Percentiles rank a stretch among this genome's conserved stretches.
Evolutionary conservation across 176 grass and related monocot genomes (phyloP).

Genomic region (Zoysia pacifica): DNA sequence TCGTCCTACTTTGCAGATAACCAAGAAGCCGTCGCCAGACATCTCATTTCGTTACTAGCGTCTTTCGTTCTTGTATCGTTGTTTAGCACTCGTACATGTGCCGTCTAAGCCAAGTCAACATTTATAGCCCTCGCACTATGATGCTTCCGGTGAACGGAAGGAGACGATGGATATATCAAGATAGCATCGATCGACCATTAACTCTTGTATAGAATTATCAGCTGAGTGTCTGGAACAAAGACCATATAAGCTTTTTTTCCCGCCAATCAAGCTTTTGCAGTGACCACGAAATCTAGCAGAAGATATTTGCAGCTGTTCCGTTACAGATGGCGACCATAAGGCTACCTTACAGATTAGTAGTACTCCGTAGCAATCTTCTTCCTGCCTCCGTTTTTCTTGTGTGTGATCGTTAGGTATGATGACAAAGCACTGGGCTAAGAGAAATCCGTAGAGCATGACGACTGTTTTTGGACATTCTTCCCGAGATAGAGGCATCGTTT

Average conservation of each 20-base stretch:
- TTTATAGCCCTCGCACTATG: constrained; percentile 6
- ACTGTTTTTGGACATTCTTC: too few species aligned
- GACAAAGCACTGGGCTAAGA: neutral
- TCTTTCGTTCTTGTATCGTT: constrained; percentile 11
- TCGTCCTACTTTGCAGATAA: neutral
- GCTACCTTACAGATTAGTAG: neutral
- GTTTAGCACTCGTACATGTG: constrained; percentile 7
- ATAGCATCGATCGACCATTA: neutral
- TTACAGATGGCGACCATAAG: neutral
- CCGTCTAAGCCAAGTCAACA: constrained; percentile 14
- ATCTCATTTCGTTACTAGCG: constrained; percentile 3
- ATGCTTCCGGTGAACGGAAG: neutral
- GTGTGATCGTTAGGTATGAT: constrained; percentile 1
- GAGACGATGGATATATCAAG: neutral
- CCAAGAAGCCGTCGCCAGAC: neutral
- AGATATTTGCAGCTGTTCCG: constrained; percentile 5
- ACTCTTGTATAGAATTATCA: neutral
- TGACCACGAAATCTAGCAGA: neutral
- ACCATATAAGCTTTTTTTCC: too few species aligned
- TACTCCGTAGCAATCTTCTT: neutral
- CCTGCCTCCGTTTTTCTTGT: neutral
- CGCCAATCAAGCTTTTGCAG: too few species aligned
- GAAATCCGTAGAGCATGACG: too few species aligned
- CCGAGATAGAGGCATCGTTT: too few species aligned
- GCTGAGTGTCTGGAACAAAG: neutral